Evolutionary conservation across 2,329 filamentous ascomycete species (phyloP).

Genomic region (Trichophyton rubrum): DNA sequence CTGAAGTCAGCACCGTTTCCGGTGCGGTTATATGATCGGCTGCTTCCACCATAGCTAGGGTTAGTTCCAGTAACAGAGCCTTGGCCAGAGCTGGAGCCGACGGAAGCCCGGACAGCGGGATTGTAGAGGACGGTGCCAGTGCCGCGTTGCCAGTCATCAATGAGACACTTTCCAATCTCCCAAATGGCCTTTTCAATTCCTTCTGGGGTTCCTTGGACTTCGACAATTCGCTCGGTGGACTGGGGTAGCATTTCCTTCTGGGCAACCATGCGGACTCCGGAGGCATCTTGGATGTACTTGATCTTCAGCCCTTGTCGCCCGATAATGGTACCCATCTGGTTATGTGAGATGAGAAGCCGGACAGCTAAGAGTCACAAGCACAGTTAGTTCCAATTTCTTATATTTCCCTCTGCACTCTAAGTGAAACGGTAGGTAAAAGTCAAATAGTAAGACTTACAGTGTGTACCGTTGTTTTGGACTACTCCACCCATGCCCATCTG

Average conservation of each 20-base stretch:
- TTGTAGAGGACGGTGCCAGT: constrained; percentile 97
- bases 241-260: constrained; percentile 99
- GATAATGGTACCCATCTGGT: constrained; percentile 99
- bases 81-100: constrained; percentile 44
- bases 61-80: constrained; percentile 32
- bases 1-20: constrained; percentile 97
- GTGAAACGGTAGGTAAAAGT: not conserved
- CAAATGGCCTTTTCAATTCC: constrained; percentile 92
- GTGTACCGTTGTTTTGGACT: constrained; percentile 75
- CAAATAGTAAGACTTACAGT: constrained; percentile 54
- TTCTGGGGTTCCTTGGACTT: constrained; percentile 87
- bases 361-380: constrained; percentile 51
- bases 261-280: constrained; percentile 95
- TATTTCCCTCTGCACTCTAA: too few relatives aligned
- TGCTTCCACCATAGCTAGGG: constrained; percentile 41
- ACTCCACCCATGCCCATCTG: constrained; percentile 93
- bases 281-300: constrained; percentile 96
- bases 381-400: constrained; percentile 6
- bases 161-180: constrained; percentile 97
- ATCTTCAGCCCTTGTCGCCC: constrained; percentile 94
- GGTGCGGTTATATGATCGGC: constrained; percentile 74
- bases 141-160: constrained; percentile 95
- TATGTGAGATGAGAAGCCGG: constrained; percentile 96
- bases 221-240: constrained; percentile 94
- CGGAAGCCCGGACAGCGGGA: constrained; percentile 76